Conservation (phyloP, 2,329 filamentous ascomycete genomes). For the Paracoccidioides brasiliensis region DNA sequence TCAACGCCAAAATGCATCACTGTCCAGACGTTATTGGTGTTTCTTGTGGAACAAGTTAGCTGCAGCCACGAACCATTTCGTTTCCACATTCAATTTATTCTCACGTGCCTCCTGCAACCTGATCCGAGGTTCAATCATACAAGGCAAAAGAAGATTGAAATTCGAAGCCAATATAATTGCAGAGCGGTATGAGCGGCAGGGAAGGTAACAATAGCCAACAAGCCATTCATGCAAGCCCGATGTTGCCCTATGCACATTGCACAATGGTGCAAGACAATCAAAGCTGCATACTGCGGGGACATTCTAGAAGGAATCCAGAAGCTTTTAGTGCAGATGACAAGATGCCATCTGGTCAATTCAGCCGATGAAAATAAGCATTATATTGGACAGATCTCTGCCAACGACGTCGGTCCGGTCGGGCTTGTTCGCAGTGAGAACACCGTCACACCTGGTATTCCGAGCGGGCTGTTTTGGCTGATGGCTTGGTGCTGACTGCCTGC, state of each 20-base stretch:
- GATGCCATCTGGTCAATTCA: not conserved
- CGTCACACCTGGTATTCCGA: not conserved
- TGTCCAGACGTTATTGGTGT: not conserved
- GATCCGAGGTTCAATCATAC: no score
- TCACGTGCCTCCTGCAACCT: no score
- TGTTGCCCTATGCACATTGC: not conserved
- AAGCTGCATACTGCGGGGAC: not conserved
- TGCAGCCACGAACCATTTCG: not conserved
- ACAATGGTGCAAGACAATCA: not conserved
- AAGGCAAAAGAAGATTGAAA: not conserved
- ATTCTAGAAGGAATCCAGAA: slow-evolving; percentile 4
- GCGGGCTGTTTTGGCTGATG: not conserved
- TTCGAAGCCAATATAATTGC: not conserved
- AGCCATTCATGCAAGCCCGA: slow-evolving; percentile 1
- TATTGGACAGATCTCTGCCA: not conserved
- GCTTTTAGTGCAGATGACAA: not conserved
- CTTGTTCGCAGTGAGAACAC: not conserved
- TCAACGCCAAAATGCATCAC: not conserved
- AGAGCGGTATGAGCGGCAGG: not conserved
- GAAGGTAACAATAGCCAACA: not conserved
- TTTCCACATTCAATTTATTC: not conserved
- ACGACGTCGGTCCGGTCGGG: not conserved
- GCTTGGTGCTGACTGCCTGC: slow-evolving; percentile 1
- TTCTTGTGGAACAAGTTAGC: not conserved
- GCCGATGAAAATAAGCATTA: not conserved